These are phyloP conservation scores for Neurospora hispaniola DNA, from an alignment of 495 filamentous ascomycete species.

Conservation along the genomic window DNA sequence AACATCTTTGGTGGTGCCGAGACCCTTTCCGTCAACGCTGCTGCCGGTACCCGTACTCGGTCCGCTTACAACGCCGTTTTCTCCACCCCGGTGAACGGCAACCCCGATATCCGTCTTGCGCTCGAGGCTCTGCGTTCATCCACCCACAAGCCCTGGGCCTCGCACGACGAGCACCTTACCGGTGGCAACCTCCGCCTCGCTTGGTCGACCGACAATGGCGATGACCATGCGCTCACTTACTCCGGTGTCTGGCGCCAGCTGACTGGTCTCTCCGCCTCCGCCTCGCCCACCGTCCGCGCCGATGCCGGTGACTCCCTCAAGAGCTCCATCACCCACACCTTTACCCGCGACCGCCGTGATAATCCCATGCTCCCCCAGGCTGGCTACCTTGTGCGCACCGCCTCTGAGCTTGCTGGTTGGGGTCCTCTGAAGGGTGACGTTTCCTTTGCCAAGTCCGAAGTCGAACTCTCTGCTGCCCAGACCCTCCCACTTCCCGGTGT, in stretches of 20 bases:
- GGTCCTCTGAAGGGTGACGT: constrained; percentile 81
- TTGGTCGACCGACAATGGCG: constrained; percentile 50
- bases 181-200: constrained; percentile 66
- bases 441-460: constrained; percentile 75
- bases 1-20: constrained; percentile 96
- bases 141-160: constrained; percentile 81
- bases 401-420: constrained; percentile 77
- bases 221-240: constrained; percentile 52
- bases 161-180: constrained; percentile 82
- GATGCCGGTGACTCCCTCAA: constrained; percentile 91
- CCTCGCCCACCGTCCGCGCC: constrained; percentile 66
- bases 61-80: constrained; percentile 81
- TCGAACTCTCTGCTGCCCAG: constrained; percentile 65
- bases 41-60: constrained; percentile 76
- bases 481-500: constrained; percentile 69
- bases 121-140: constrained; percentile 68
- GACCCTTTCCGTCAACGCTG: constrained; percentile 68
- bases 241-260: constrained; percentile 78
- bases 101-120: constrained; percentile 67
- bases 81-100: constrained; percentile 62
- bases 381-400: constrained; percentile 67
- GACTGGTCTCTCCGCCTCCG: constrained; percentile 59
- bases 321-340: constrained; percentile 72
- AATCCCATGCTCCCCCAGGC: constrained; percentile 68
- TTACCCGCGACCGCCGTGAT: constrained; percentile 68